Percentiles rank a stretch among this genome's conserved stretches.
Evolutionary conservation across 208 protist genomes (phyloP).

Genomic region (Trypanosoma theileri): DNA sequence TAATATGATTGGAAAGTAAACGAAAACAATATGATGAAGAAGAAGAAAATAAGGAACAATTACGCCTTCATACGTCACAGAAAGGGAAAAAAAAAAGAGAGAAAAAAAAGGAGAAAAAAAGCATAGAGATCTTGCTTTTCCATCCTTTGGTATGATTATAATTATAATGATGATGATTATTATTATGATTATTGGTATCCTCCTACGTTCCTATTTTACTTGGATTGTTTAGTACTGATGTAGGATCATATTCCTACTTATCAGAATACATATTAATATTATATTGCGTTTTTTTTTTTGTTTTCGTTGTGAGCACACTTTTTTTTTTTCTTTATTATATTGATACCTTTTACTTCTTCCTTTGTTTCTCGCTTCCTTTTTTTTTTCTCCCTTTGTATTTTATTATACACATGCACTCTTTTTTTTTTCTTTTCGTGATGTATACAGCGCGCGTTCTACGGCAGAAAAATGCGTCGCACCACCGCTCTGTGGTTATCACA

Average conservation of each 20-base stretch:
- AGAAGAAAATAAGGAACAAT: not conserved
- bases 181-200: too few relatives aligned
- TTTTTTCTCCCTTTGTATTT: constrained; percentile 3
- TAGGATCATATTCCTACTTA: too few relatives aligned
- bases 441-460: not conserved
- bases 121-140: not conserved
- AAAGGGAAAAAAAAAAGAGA: not conserved
- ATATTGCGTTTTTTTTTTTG: not conserved
- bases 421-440: constrained; percentile 11
- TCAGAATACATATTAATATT: not conserved
- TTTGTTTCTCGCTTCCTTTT: constrained; percentile 11
- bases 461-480: constrained; percentile 19
- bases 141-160: not conserved
- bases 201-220: too few relatives aligned
- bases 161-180: not conserved
- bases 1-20: not conserved
- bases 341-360: constrained; percentile 18
- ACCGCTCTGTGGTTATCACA: constrained; percentile 1
- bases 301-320: not conserved
- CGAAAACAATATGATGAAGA: not conserved
- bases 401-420: constrained; percentile 24
- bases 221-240: too few relatives aligned
- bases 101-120: not conserved
- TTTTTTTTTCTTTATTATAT: constrained; percentile 10
- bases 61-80: too few relatives aligned